These are phyloP conservation scores for Suhomyces panamericanus DNA, from an alignment of 1,139 yeast genomes.

Conservation along the genomic window DNA sequence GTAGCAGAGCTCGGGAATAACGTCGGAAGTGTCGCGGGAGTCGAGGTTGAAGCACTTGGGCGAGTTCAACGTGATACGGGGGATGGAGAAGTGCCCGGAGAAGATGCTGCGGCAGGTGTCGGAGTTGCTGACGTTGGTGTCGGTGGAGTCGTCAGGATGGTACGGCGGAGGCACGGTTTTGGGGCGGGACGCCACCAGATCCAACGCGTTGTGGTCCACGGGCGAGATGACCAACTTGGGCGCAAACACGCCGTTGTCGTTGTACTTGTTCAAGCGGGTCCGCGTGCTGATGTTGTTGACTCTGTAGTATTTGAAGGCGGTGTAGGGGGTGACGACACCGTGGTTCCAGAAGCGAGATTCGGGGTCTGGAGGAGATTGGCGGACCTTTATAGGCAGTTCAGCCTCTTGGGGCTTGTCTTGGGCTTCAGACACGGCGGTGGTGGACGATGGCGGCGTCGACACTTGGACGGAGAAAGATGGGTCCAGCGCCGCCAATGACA, in stretches of 20 bases:
- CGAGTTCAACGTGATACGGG: conserved; percentile 28
- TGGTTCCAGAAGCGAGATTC: conserved; percentile 27
- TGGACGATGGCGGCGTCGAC: conserved; percentile 1
- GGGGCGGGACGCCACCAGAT: neutral
- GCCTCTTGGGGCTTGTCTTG: neutral
- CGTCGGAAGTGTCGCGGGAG: conserved; percentile 7
- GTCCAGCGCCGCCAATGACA: neutral
- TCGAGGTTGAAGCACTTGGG: conserved; percentile 15
- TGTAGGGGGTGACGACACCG: conserved; percentile 29
- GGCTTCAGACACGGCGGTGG: neutral
- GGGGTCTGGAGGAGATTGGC: neutral
- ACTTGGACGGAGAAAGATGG: neutral
- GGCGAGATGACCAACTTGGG: conserved; percentile 31
- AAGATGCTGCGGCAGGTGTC: conserved; percentile 25
- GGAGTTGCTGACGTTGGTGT: conserved; percentile 14
- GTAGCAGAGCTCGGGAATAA: conserved; percentile 32
- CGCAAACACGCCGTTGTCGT: conserved; percentile 25
- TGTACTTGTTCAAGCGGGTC: conserved; percentile 18
- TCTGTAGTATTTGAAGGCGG: conserved; percentile 28
- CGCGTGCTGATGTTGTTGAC: conserved; percentile 19
- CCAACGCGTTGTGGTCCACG: conserved; percentile 20
- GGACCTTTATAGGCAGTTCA: neutral
- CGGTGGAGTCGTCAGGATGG: conserved; percentile 4
- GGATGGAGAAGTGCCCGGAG: conserved; percentile 34
- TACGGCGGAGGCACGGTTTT: conserved; percentile 1